Conservation (phyloP, 2,329 filamentous ascomycete species). For the Aphanocladium album region DNA sequence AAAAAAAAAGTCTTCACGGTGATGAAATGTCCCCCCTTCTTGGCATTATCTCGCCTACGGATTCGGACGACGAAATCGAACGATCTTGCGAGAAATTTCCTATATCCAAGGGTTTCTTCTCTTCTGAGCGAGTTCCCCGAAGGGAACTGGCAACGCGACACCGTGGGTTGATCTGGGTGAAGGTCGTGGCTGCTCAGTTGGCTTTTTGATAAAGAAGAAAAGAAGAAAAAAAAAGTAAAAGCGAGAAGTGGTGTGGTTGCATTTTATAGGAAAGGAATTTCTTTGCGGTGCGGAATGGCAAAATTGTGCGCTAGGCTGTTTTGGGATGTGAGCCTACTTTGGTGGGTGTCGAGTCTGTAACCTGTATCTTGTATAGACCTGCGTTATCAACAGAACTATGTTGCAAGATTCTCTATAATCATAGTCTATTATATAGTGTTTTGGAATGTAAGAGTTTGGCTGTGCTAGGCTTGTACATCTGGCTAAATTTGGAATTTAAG, state of each 20-base stretch:
- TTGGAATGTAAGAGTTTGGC: no score
- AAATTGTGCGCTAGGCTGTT: slow-evolving; percentile 9
- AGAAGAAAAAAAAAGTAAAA: slow-evolving; percentile 27
- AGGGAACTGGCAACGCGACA: slow-evolving; percentile 57
- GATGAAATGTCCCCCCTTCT: slow-evolving; percentile 52
- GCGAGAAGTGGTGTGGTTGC: neutral
- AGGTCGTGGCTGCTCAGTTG: slow-evolving; percentile 59
- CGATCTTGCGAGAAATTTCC: slow-evolving; percentile 52
- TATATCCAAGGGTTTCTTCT: slow-evolving; percentile 55
- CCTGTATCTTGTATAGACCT: no score
- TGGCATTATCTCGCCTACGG: slow-evolving; percentile 53
- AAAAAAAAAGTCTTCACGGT: slow-evolving; percentile 13
- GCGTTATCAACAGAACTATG: no score
- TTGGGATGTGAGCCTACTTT: neutral
- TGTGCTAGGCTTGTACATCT: no score
- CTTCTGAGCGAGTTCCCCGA: slow-evolving; percentile 50
- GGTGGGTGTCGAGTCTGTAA: no score
- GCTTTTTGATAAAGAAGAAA: slow-evolving; percentile 56
- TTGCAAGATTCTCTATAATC: no score
- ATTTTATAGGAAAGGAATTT: slow-evolving; percentile 4
- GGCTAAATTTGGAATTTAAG: no score
- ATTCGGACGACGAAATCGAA: slow-evolving; percentile 23
- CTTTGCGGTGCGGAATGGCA: slow-evolving; percentile 9
- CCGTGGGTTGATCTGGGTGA: slow-evolving; percentile 51
- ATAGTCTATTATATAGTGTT: no score